A percentile compares a stretch with the other conserved stretches of the same genome.
Evolutionary conservation across 495 filamentous ascomycete species (phyloP).

Genomic region (Aspergillus diversus): DNA sequence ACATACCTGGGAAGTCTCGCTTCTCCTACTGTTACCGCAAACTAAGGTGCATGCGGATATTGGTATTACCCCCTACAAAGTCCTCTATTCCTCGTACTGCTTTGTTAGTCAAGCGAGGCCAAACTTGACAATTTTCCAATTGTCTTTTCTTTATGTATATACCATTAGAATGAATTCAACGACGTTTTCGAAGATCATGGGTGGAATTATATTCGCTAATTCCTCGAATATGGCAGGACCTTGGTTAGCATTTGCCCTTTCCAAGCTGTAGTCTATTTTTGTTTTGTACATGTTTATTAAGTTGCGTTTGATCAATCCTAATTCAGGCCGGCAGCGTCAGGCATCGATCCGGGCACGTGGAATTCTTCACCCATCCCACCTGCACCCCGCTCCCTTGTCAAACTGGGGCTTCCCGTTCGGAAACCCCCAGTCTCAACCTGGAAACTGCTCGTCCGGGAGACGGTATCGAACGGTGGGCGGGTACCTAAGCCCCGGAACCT

Average conservation of each 20-base stretch:
- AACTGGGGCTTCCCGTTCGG: slow-evolving; percentile 34
- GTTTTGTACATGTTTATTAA: too few species aligned
- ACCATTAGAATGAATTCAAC: slow-evolving; percentile 23
- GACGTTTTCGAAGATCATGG: slow-evolving; percentile 4
- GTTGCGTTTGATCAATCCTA: neutral
- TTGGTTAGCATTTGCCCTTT: neutral
- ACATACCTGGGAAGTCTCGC: slow-evolving; percentile 63
- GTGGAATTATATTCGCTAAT: too few species aligned
- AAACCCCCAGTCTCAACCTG: slow-evolving; percentile 43
- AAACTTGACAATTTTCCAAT: neutral
- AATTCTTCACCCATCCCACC: slow-evolving; percentile 40
- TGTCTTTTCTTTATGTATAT: slow-evolving; percentile 14
- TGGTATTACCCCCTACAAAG: neutral
- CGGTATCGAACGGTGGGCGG: slow-evolving; percentile 38
- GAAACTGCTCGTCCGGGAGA: slow-evolving; percentile 44
- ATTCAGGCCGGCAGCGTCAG: slow-evolving; percentile 6
- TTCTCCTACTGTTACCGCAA: slow-evolving; percentile 32
- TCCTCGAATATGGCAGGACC: too few species aligned
- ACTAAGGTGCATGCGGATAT: slow-evolving; percentile 17
- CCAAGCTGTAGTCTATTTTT: neutral
- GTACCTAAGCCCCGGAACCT: slow-evolving; percentile 40
- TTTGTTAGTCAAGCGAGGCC: neutral
- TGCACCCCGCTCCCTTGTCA: slow-evolving; percentile 40
- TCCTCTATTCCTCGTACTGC: neutral
- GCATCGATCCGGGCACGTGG: slow-evolving; percentile 30